Conservation (phyloP, 768 basidiomycete genomes). For the Mycena rosella region DNA sequence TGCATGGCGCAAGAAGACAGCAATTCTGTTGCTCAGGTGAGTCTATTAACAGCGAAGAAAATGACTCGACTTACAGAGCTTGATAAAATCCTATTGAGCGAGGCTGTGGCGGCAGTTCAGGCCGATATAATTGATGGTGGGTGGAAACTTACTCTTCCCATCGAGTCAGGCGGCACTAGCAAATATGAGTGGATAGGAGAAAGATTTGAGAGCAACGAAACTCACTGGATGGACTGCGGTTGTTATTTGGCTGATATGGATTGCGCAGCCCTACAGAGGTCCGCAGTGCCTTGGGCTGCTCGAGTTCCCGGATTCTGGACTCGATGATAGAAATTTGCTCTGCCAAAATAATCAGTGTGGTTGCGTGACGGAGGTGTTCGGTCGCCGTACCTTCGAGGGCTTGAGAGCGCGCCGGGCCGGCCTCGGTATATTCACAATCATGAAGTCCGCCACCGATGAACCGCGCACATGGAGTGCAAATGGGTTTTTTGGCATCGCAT, state of each 20-base stretch:
- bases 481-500: constrained; percentile 27
- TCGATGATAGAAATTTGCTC: constrained; percentile 31
- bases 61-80: constrained; percentile 1
- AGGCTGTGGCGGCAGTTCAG: background rate
- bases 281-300: constrained; percentile 6
- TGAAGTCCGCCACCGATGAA: constrained; percentile 20
- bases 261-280: constrained; percentile 20
- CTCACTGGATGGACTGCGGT: background rate
- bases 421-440: constrained; percentile 29
- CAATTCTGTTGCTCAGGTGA: background rate
- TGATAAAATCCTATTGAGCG: background rate
- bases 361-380: too few relatives aligned
- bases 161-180: background rate
- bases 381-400: constrained; percentile 19
- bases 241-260: constrained; percentile 23
- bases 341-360: background rate
- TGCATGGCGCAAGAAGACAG: constrained; percentile 1
- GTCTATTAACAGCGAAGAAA: background rate
- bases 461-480: constrained; percentile 14
- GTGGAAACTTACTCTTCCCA: background rate
- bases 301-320: constrained; percentile 24
- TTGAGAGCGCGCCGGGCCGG: constrained; percentile 15
- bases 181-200: background rate
- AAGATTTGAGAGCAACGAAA: background rate
- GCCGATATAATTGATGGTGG: background rate